Percentiles rank a stretch among this genome's conserved stretches.
These are phyloP conservation scores for Letharia lupina DNA, from an alignment of 495 filamentous ascomycete genomes.

Conservation along the genomic window DNA sequence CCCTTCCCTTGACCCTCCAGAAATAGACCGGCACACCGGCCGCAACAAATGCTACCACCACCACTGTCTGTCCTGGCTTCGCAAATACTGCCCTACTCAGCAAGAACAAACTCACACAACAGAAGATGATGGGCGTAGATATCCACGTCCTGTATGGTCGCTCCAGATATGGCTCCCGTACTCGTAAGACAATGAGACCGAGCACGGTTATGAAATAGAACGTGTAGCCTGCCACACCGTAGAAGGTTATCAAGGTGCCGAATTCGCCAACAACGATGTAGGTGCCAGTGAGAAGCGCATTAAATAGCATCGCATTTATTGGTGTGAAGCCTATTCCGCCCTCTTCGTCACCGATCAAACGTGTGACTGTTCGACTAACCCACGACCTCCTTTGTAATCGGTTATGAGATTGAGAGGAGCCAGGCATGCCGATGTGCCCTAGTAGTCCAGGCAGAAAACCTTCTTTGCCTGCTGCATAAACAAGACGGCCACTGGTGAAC, in stretches of 20 bases:
- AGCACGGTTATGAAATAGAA: slow-evolving; percentile 97
- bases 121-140: slow-evolving; percentile 92
- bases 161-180: slow-evolving; percentile 81
- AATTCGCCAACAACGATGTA: slow-evolving; percentile 89
- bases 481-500: slow-evolving; percentile 83
- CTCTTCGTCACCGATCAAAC: slow-evolving; percentile 52
- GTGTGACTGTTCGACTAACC: slow-evolving; percentile 46
- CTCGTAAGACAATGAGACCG: slow-evolving; percentile 79
- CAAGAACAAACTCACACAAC: slow-evolving; percentile 91
- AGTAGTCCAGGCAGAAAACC: slow-evolving; percentile 84
- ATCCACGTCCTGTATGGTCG: slow-evolving; percentile 94
- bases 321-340: slow-evolving; percentile 68
- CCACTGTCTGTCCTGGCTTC: slow-evolving; percentile 78
- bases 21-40: slow-evolving; percentile 82
- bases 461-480: slow-evolving; percentile 92
- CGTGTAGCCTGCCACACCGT: slow-evolving; percentile 90
- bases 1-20: slow-evolving; percentile 62
- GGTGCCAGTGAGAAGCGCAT: slow-evolving; percentile 56
- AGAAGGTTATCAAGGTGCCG: slow-evolving; percentile 85
- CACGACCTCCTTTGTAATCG: slow-evolving; percentile 51
- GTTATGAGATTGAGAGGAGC: slow-evolving; percentile 30
- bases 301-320: slow-evolving; percentile 80
- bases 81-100: slow-evolving; percentile 80
- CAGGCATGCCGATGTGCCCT: slow-evolving; percentile 69
- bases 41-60: slow-evolving; percentile 74